phyloP scores from a whole-genome alignment of 495 filamentous ascomycete genomes.

The Lasiosphaeria ovina region DNA sequence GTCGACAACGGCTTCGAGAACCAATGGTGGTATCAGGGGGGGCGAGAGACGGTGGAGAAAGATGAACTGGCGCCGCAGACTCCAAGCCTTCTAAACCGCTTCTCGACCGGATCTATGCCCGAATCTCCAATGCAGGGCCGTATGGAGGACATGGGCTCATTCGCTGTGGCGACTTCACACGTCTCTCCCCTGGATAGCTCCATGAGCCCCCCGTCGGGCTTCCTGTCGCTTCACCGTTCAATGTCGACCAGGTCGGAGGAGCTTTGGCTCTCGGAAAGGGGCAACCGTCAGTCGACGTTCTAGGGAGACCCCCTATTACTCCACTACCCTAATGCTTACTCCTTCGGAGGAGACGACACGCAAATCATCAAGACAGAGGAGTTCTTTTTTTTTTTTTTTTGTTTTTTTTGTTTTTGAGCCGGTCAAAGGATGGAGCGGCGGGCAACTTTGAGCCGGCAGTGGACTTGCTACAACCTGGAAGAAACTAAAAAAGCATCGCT shows the following conservation, averaged over 20 bases:
- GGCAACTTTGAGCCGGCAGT: too few species aligned
- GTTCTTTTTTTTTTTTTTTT: too few species aligned
- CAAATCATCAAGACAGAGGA: too few species aligned
- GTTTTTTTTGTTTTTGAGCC: too few species aligned
- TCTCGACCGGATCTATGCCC: neutral
- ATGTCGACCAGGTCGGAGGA: slow-evolving; percentile 34
- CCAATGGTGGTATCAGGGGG: slow-evolving; percentile 51
- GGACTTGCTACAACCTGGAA: too few species aligned
- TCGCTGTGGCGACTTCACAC: neutral
- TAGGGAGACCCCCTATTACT: too few species aligned
- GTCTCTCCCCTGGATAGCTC: slow-evolving; percentile 17
- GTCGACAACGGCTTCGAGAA: slow-evolving; percentile 54
- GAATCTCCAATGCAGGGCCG: neutral
- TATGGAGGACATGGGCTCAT: neutral
- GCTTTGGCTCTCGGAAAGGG: slow-evolving; percentile 21
- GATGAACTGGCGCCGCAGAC: neutral
- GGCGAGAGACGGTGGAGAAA: slow-evolving; percentile 21
- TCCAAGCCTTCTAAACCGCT: slow-evolving; percentile 1
- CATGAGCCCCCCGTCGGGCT: slow-evolving; percentile 7
- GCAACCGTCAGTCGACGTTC: neutral
- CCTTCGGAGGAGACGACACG: too few species aligned
- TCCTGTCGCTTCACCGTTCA: slow-evolving; percentile 19
- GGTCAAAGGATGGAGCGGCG: too few species aligned
- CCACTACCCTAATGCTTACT: neutral
- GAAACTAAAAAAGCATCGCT: too few species aligned